Evolutionary conservation across 2,329 filamentous ascomycete species (phyloP), one percentile per base, ranked within the genome.

Genomic region (Lizonia empirigonia): DNA sequence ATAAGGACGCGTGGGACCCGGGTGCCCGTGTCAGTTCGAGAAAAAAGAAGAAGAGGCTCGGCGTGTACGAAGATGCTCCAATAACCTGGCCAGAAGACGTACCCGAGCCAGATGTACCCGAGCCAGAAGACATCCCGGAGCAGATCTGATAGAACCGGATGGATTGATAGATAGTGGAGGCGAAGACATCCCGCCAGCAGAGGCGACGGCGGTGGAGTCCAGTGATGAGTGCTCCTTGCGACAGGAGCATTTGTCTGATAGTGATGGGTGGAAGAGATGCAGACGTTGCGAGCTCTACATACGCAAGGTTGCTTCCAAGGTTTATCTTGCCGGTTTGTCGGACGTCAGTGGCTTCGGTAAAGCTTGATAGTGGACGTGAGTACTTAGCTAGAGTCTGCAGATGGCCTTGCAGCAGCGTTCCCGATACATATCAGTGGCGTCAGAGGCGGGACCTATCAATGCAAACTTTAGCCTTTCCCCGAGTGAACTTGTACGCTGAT

Each of bases 201-300:
- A 29, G 13, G 13, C 2, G 4, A 2, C 13, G 15, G 13, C 27
- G 15, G 13, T 7, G 15, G n/a, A n/a, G n/a, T n/a, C 4, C 34
- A 29, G 3, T 26, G 18, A 26, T 18, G 19, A 34, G 35, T 59
- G 53, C 47, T 44, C 47, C 20, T 5, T 13, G 38, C 45, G 53
- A 13, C 41, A 23, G 27, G 37, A 38, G 33, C 57, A 60, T 56
- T 36, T 60, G 27, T 49, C 53, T 24, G 51, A 54, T 20, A 33
- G 44, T 34, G 37, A 55, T 26, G 36, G 20, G 34, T 58, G 57
- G 57, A 58, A 45, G 37, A 47, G 27, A 22, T 60, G 57, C 18
- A 45, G 20, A 33, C 42, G 33, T 16, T 60, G 57, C 30, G 40
- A 40, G 42, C 32, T 24, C 26, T n/a, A 53, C 15, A 38, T 60